Percentiles rank a stretch among this genome's conserved stretches.
Conservation (phyloP, 2,329 filamentous ascomycete genomes). For the Trichophyton benhamiae region DNA sequence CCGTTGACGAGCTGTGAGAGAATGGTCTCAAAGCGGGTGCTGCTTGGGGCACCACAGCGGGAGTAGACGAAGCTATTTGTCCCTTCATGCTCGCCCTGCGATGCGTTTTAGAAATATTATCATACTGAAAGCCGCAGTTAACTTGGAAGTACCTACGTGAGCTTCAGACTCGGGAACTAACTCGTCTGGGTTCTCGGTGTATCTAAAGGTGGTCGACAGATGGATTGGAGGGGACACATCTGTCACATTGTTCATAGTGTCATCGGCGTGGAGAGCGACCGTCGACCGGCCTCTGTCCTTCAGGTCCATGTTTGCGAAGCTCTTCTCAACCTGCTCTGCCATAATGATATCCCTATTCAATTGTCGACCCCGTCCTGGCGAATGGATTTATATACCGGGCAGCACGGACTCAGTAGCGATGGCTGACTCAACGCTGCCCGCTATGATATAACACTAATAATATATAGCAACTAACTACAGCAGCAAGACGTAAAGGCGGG, state of each 20-base stretch:
- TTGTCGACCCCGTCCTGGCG: no score
- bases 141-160: not conserved
- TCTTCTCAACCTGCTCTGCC: not conserved
- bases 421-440: no score
- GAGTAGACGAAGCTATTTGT: constrained; percentile 62
- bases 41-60: constrained; percentile 64
- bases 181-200: constrained; percentile 55
- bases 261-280: constrained; percentile 68
- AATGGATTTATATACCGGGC: no score
- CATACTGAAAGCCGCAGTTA: no score
- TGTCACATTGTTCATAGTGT: constrained; percentile 57
- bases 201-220: constrained; percentile 83
- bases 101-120: not conserved
- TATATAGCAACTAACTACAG: no score
- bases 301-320: constrained; percentile 3
- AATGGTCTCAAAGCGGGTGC: constrained; percentile 72
- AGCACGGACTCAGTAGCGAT: no score
- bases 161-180: constrained; percentile 43
- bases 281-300: constrained; percentile 43
- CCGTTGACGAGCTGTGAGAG: constrained; percentile 57
- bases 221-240: constrained; percentile 85
- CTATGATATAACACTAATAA: no score
- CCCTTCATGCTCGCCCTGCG: constrained; percentile 12
- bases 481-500: no score
- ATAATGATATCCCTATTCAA: not conserved